These are phyloP conservation scores for Trichoderma aggressivum DNA, from an alignment of 2,329 filamentous ascomycete species.

Conservation along the genomic window DNA sequence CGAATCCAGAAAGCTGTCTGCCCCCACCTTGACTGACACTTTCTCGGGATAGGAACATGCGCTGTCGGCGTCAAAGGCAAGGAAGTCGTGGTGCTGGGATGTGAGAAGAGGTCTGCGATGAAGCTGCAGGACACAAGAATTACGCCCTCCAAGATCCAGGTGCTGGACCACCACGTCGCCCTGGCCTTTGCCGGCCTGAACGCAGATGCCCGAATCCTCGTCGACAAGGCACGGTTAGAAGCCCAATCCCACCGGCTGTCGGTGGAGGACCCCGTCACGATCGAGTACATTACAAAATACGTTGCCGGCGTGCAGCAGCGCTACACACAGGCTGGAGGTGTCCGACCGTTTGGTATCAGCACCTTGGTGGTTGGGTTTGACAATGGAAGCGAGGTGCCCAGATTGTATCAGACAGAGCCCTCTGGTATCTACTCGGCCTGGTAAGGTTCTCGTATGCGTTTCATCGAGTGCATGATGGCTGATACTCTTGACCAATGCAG, in stretches of 20 bases:
- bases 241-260: slow-evolving; percentile 96
- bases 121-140: slow-evolving; percentile 99
- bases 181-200: slow-evolving; percentile 97
- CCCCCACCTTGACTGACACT: slow-evolving; percentile 11
- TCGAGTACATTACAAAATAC: slow-evolving; percentile 99
- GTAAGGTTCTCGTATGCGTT: slow-evolving; percentile 48
- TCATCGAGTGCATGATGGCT: slow-evolving; percentile 19
- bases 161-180: slow-evolving; percentile 93
- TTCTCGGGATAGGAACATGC: slow-evolving; percentile 69
- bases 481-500: slow-evolving; percentile 46
- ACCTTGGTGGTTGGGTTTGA: slow-evolving; percentile 98
- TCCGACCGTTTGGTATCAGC: slow-evolving; percentile 97
- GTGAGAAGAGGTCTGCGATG: slow-evolving; percentile 98
- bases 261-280: slow-evolving; percentile 93
- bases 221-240: slow-evolving; percentile 97
- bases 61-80: slow-evolving; percentile 95
- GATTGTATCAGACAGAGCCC: slow-evolving; percentile 98
- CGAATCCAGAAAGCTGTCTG: not conserved
- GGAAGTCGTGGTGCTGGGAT: slow-evolving; percentile 92
- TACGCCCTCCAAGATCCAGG: slow-evolving; percentile 96
- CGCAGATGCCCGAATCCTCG: slow-evolving; percentile 93
- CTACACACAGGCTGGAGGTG: slow-evolving; percentile 98
- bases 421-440: slow-evolving; percentile 98
- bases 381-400: slow-evolving; percentile 80
- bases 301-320: slow-evolving; percentile 96